Percentiles rank a stretch among this genome's conserved stretches.
These are phyloP conservation scores for Penicillium chermesinum DNA, from an alignment of 495 filamentous ascomycete genomes.

Conservation along the genomic window DNA sequence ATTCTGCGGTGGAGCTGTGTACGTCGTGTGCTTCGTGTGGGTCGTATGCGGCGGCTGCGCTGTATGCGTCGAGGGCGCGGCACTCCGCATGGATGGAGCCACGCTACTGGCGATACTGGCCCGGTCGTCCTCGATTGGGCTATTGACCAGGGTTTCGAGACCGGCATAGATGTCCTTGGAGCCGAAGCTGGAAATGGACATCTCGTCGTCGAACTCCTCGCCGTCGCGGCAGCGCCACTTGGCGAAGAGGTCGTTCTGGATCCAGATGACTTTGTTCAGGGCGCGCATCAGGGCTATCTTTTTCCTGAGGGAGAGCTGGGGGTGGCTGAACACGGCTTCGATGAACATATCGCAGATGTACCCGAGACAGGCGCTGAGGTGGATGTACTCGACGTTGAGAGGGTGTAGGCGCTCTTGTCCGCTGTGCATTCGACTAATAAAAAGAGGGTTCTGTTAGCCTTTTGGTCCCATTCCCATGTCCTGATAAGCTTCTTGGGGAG, in stretches of 20 bases:
- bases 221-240: slow-evolving; percentile 70
- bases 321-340: slow-evolving; percentile 68
- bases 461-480: neutral
- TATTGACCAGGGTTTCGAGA: slow-evolving; percentile 23
- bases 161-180: slow-evolving; percentile 55
- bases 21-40: neutral
- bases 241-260: slow-evolving; percentile 75
- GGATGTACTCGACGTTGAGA: slow-evolving; percentile 71
- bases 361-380: slow-evolving; percentile 61
- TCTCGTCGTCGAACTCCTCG: slow-evolving; percentile 61
- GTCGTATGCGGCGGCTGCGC: neutral
- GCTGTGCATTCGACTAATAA: slow-evolving; percentile 51
- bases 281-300: slow-evolving; percentile 67
- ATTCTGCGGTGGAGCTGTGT: neutral
- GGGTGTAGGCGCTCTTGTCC: slow-evolving; percentile 58
- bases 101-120: slow-evolving; percentile 26
- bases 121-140: slow-evolving; percentile 31
- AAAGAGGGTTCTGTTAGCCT: neutral
- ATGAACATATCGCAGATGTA: slow-evolving; percentile 71
- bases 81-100: slow-evolving; percentile 15
- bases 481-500: neutral
- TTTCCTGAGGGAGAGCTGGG: slow-evolving; percentile 52
- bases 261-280: slow-evolving; percentile 59
- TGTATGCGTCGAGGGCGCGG: slow-evolving; percentile 14
- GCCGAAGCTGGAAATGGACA: slow-evolving; percentile 44